Conservation (phyloP, 257 asterid species). For the Striga asiatica region DNA sequence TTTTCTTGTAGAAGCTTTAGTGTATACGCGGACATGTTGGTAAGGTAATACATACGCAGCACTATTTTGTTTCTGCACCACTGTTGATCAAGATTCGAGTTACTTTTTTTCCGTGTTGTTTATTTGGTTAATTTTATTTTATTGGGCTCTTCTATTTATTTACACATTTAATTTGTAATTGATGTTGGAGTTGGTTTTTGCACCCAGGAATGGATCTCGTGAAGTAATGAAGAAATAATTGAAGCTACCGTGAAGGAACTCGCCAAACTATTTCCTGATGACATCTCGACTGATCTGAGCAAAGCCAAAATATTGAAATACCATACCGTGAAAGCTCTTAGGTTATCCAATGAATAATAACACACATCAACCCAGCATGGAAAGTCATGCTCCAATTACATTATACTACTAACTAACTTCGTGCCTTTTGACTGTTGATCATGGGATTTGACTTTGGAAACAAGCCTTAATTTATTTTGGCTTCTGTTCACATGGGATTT, state of each 20-base stretch:
- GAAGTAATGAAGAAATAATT: constrained; percentile 73
- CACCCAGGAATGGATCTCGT: constrained; percentile 93
- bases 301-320: constrained; percentile 89
- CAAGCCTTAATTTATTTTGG: too few relatives aligned
- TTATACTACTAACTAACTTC: too few relatives aligned
- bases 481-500: too few relatives aligned
- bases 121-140: too few relatives aligned
- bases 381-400: too few relatives aligned
- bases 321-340: constrained; percentile 87
- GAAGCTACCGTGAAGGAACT: constrained; percentile 97
- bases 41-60: constrained; percentile 49
- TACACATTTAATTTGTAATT: constrained; percentile 10
- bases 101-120: neutral
- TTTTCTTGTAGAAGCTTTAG: constrained; percentile 66
- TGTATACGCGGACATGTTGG: constrained; percentile 99
- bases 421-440: too few relatives aligned
- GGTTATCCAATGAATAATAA: constrained; percentile 31
- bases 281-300: constrained; percentile 89
- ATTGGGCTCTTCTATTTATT: neutral
- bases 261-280: constrained; percentile 82
- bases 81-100: too few relatives aligned
- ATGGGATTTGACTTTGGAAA: neutral
- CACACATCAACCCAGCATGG: too few relatives aligned
- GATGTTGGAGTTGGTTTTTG: constrained; percentile 93
- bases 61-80: neutral